Percentiles rank a stretch among this genome's conserved stretches.
Conservation (phyloP, 2,329 filamentous ascomycete genomes). For the Fusarium metavorans region DNA sequence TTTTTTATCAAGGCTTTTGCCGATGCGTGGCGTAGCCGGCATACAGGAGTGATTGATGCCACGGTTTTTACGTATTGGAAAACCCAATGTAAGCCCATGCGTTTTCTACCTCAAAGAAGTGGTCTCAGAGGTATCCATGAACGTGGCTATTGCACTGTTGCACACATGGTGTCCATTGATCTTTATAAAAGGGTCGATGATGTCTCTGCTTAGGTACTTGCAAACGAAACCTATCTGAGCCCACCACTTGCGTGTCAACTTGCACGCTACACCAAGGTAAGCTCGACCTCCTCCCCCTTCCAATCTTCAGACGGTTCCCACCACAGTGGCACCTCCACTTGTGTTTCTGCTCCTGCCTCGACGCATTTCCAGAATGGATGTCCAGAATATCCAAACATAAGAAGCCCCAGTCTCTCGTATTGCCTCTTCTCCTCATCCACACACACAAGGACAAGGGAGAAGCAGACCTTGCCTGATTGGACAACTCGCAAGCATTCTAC, state of each 20-base stretch:
- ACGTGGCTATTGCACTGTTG: too few species aligned
- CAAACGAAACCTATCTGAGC: neutral
- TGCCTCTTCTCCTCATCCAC: neutral
- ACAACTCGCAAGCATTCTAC: neutral
- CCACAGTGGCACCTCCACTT: neutral
- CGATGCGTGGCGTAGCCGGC: too few species aligned
- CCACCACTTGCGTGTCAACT: neutral
- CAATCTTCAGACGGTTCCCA: neutral
- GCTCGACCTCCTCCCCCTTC: neutral
- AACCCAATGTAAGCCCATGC: too few species aligned
- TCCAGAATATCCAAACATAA: neutral
- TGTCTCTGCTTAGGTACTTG: too few species aligned
- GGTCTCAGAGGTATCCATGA: too few species aligned
- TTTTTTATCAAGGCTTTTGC: too few species aligned
- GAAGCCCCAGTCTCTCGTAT: neutral
- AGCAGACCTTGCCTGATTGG: neutral
- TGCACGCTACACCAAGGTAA: neutral
- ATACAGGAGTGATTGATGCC: too few species aligned
- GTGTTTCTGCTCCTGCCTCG: neutral
- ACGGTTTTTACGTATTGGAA: too few species aligned
- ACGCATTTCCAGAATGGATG: neutral
- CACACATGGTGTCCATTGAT: too few species aligned
- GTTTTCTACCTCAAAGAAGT: too few species aligned
- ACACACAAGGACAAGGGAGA: neutral
- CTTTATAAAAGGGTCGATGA: too few species aligned